Evolutionary conservation across 2,329 filamentous ascomycete genomes (phyloP), one percentile per base, ranked within the genome.

Genomic region (Pseudocercospora macadamiae): DNA sequence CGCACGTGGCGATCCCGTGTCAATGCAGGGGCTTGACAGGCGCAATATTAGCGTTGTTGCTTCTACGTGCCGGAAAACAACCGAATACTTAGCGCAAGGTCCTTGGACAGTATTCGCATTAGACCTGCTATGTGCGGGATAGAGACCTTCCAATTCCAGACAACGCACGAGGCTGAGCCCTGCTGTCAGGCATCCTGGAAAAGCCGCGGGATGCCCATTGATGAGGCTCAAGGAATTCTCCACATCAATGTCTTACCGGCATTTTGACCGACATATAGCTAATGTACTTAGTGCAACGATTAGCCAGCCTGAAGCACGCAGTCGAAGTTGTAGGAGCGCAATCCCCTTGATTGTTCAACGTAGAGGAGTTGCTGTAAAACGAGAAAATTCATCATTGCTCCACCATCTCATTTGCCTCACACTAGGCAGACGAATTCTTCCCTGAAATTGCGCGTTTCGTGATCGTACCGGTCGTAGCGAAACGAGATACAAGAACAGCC

Each of bases 1-100:
- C 42, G 42, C 42, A 45, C 42, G 42, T 45, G 42, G 42, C 42
- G 42, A 45, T 45, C 42, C 25, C 42, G 42, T 45, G 42, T 16
- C 23, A 26, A 21, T 14, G 19, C 23, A 16, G n/a, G 42, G 23
- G n/a, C 42, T 21, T 47, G 42, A 21, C 42, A 47, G 42, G 19
- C n/a, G 16, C 7, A 7, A 26, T 14, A 25, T n/a, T n/a, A 14
- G 19, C n/a, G 23, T 47, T 21, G 42, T 23, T 47, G 23, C 23
- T 47, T 25, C 19, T 21, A 16, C 10, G n/a, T 6, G 28, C 42
- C 42, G 42, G 23, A 14, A 25, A 25, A 47, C 6, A 23, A 2
- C 42, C 42, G 42, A 26, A 14, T 26, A 23, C 10, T 18, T 47
- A 26, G 42, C 42, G 42, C 19, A 8, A 10, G n/a, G 42, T 19